These are phyloP conservation scores for Hypoxylon sp. DNA, from an alignment of 2,329 filamentous ascomycete genomes.

Conservation along the genomic window DNA sequence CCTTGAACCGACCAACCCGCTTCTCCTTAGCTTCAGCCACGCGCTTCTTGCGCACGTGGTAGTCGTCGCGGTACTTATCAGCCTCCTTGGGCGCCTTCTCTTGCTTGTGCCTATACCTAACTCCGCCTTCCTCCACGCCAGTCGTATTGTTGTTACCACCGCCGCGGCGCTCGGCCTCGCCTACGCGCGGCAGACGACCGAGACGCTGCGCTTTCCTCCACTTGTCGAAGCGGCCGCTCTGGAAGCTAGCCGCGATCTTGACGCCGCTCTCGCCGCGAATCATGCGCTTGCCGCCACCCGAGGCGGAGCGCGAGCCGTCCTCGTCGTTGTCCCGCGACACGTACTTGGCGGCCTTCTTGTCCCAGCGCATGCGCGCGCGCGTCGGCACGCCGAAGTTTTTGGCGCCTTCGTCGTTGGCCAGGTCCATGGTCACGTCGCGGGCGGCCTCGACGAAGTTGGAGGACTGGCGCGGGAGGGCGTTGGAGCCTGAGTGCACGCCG, in stretches of 20 bases:
- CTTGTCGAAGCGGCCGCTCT: slow-evolving; percentile 91
- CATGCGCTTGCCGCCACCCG: slow-evolving; percentile 70
- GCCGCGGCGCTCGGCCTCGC: slow-evolving; percentile 77
- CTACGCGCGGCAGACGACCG: slow-evolving; percentile 82
- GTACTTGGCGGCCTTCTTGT: slow-evolving; percentile 97
- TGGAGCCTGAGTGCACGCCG: slow-evolving; percentile 83
- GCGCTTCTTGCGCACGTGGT: slow-evolving; percentile 89
- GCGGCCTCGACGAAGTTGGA: slow-evolving; percentile 90
- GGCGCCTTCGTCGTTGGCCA: slow-evolving; percentile 87
- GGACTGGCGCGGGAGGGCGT: slow-evolving; percentile 64
- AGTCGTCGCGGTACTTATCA: slow-evolving; percentile 93
- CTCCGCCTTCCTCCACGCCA: slow-evolving; percentile 58
- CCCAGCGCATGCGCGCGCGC: slow-evolving; percentile 88
- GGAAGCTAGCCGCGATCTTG: slow-evolving; percentile 95
- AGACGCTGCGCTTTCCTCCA: slow-evolving; percentile 93
- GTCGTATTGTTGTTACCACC: slow-evolving; percentile 53
- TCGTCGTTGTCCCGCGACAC: slow-evolving; percentile 93
- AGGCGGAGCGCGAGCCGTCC: slow-evolving; percentile 80
- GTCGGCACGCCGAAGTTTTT: slow-evolving; percentile 84
- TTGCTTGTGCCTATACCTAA: slow-evolving; percentile 86
- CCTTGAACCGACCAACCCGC: slow-evolving; percentile 79
- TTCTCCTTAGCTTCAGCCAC: slow-evolving; percentile 90
- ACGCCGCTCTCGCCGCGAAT: slow-evolving; percentile 91
- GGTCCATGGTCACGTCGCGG: slow-evolving; percentile 90
- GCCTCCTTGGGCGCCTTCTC: slow-evolving; percentile 92